Percentiles rank a stretch among this genome's conserved stretches.
Evolutionary conservation across 179 eudicot genomes (phyloP).

Genomic region (Beta corolliflora): DNA sequence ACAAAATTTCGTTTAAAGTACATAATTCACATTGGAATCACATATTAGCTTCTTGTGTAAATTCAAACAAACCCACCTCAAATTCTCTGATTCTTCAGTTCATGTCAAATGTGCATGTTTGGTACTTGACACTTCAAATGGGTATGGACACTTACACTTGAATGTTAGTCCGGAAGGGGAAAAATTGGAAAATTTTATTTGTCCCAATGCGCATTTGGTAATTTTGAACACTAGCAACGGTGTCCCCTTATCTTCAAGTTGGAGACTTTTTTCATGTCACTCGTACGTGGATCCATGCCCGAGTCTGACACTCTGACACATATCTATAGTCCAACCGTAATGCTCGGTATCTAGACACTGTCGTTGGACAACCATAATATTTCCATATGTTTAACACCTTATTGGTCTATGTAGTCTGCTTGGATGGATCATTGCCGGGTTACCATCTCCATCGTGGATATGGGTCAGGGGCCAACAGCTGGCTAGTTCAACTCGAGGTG

Average conservation of each 20-base stretch:
- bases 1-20: not conserved
- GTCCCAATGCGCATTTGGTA: not conserved
- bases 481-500: slow-evolving; percentile 49
- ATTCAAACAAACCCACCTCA: too few relatives aligned
- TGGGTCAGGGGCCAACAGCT: slow-evolving; percentile 50
- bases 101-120: not conserved
- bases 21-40: not conserved
- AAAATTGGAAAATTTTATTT: too few relatives aligned
- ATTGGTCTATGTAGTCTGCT: slow-evolving; percentile 37
- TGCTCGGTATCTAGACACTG: too few relatives aligned
- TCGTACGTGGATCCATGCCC: not conserved
- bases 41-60: not conserved
- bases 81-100: not conserved
- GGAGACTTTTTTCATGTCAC: not conserved
- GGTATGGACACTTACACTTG: not conserved
- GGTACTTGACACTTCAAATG: not conserved
- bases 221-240: not conserved
- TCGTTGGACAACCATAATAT: too few relatives aligned
- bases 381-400: not conserved
- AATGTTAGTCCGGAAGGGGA: too few relatives aligned
- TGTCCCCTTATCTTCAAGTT: not conserved
- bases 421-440: slow-evolving; percentile 50
- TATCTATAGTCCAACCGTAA: too few relatives aligned
- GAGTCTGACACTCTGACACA: not conserved
- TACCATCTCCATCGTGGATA: slow-evolving; percentile 48